phyloP scores from a whole-genome alignment of 2,329 filamentous ascomycete genomes.

The Colletotrichum chrysophilum region DNA sequence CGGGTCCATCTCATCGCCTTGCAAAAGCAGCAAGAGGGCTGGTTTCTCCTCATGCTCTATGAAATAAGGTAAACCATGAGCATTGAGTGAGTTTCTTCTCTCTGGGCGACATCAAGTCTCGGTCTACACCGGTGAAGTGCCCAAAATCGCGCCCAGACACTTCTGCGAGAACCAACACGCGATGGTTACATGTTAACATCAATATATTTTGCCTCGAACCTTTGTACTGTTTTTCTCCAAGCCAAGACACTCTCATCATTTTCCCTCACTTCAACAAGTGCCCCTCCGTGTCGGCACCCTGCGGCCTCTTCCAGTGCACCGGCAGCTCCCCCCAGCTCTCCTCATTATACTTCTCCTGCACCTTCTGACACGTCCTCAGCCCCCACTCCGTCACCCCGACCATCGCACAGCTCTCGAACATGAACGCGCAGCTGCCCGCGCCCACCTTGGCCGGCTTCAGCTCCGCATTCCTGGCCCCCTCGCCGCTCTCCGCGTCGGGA shows the following conservation, averaged over 20 bases:
- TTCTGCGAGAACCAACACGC: too few relatives aligned
- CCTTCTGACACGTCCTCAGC: constrained; percentile 60
- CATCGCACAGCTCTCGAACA: constrained; percentile 74
- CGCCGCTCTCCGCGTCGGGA: constrained; percentile 62
- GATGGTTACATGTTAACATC: not conserved
- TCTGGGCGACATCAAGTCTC: not conserved
- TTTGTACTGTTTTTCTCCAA: not conserved
- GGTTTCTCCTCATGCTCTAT: not conserved
- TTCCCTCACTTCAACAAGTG: constrained; percentile 31
- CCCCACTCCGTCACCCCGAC: constrained; percentile 77
- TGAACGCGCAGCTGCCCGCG: constrained; percentile 67
- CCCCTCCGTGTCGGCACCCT: constrained; percentile 28
- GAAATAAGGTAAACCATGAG: not conserved
- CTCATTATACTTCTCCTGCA: constrained; percentile 73
- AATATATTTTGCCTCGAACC: not conserved
- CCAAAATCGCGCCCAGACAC: too few relatives aligned
- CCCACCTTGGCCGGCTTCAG: constrained; percentile 64
- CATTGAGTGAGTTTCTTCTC: not conserved
- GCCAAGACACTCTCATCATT: not conserved
- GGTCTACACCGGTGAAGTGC: fast-evolving
- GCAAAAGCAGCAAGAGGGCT: not conserved
- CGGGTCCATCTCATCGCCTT: not conserved
- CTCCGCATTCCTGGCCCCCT: constrained; percentile 60
- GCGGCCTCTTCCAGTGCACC: constrained; percentile 62
- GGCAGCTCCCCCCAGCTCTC: constrained; percentile 80